Evolutionary conservation across 2,329 filamentous ascomycete species (phyloP), one percentile per base, ranked within the genome.

Genomic region (Fusarium sp.): DNA sequence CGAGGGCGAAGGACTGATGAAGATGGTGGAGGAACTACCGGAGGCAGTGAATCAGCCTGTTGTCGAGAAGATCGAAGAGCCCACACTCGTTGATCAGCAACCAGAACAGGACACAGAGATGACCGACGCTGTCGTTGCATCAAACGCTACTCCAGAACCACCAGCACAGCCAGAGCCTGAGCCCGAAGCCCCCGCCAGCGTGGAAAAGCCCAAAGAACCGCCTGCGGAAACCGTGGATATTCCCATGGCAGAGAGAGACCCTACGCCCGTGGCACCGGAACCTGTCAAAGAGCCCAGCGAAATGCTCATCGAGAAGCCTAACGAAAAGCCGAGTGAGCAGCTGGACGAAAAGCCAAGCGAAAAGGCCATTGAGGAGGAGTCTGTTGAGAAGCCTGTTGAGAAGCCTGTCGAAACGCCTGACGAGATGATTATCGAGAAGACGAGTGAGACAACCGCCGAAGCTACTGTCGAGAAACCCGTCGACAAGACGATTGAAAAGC

Each of bases 1-100:
- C 4, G 85, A 88, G 60, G 75, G 81, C 3, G 85, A 88, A 59
- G 83, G 81, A 5, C 71, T 90, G 35, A 69, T 80, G 16, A 82
- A 84, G 20, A 83, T 88, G 80, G 76, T 89, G 9, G 85, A 85
- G 3, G 78, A 80, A 5, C 69, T 87, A 6, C 85, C 86, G 0
- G 81, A 84, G 5, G 71, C 71, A 20, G 56, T 67, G 25, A 66
- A 65, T 35, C 75, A 67, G 39, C 43, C 59, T 11, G 20, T 20
- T 39, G n/a, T 27, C 35, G 52, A 72, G 48, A 61, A 68, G 27
- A 8, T 30, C 27, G 27, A 70, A 27, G 64, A 67, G 32, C 35
- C 61, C 8, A 14, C 43, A 11, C 35, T 63, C 4, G 41, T 43
- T 11, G 64, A 65, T n/a, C 52, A 71, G 48, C 60, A 58, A 41